A percentile compares a stretch with the other conserved stretches of the same genome.
These are phyloP conservation scores for Candida xiaguanensis DNA, from an alignment of 805 yeast genomes.

Conservation along the genomic window DNA sequence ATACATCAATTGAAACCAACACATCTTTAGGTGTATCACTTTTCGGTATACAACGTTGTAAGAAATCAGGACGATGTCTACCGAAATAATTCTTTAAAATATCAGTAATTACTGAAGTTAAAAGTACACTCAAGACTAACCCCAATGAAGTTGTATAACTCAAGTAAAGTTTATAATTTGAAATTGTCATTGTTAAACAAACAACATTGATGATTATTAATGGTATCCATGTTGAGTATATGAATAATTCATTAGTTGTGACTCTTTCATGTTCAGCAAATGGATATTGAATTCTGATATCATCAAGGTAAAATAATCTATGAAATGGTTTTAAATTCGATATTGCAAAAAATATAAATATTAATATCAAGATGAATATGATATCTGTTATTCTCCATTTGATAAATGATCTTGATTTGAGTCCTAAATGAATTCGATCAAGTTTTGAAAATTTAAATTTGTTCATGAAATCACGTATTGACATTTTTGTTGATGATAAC, in stretches of 20 bases:
- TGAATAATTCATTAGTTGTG: constrained; percentile 47
- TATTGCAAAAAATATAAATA: constrained; percentile 19
- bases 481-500: too few relatives aligned
- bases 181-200: constrained; percentile 44
- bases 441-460: constrained; percentile 3
- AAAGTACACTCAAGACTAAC: constrained; percentile 52
- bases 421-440: constrained; percentile 28
- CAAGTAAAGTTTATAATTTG: constrained; percentile 53
- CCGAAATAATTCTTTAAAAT: constrained; percentile 81
- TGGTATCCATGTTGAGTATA: constrained; percentile 56
- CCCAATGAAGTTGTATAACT: constrained; percentile 68
- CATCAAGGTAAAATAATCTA: constrained; percentile 74
- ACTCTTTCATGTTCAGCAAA: constrained; percentile 74
- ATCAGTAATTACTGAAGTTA: constrained; percentile 66
- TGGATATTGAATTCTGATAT: constrained; percentile 77
- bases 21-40: constrained; percentile 51
- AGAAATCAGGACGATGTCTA: constrained; percentile 87
- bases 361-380: constrained; percentile 19
- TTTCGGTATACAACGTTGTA: constrained; percentile 77
- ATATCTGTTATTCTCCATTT: constrained; percentile 27
- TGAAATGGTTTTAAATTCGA: constrained; percentile 55
- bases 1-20: constrained; percentile 62
- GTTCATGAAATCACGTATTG: not conserved
- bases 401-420: constrained; percentile 15
- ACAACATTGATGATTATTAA: constrained; percentile 29